Evolutionary conservation across 2,329 filamentous ascomycete species (phyloP).

Genomic region (Exophiala viscosa): DNA sequence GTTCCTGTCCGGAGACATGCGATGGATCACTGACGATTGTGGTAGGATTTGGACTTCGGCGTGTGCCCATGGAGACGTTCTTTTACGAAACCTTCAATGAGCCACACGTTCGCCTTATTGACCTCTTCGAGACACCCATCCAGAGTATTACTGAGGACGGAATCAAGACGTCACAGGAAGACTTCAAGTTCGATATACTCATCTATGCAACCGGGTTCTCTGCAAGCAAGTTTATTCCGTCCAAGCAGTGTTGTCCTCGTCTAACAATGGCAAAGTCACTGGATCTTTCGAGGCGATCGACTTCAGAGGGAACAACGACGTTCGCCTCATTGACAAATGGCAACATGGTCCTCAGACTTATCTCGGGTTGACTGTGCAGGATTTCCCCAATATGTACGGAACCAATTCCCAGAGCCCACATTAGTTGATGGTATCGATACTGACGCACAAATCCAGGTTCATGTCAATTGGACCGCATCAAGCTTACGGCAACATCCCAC

Average conservation of each 20-base stretch:
- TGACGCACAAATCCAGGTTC: slow-evolving; percentile 31
- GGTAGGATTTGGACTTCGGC: slow-evolving; percentile 49
- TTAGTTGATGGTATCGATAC: too few species aligned
- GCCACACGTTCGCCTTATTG: slow-evolving; percentile 46
- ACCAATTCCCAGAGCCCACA: too few species aligned
- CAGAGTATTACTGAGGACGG: slow-evolving; percentile 29
- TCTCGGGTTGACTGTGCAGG: slow-evolving; percentile 40
- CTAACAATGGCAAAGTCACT: slow-evolving; percentile 28
- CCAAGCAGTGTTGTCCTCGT: too few species aligned
- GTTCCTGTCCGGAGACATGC: too few species aligned
- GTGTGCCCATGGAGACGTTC: slow-evolving; percentile 45
- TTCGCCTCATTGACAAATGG: slow-evolving; percentile 26
- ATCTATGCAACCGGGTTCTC: too few species aligned
- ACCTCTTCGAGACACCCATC: slow-evolving; percentile 43
- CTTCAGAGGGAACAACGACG: slow-evolving; percentile 38
- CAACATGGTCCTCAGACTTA: slow-evolving; percentile 36
- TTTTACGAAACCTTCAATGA: slow-evolving; percentile 51
- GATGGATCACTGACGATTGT: too few species aligned
- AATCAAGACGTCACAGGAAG: slow-evolving; percentile 25
- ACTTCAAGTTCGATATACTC: too few species aligned
- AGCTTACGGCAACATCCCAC: slow-evolving; percentile 33
- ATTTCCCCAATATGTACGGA: slow-evolving; percentile 43
- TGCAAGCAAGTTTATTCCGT: too few species aligned
- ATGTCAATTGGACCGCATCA: slow-evolving; percentile 54
- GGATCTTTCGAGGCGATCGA: slow-evolving; percentile 41